These are phyloP conservation scores for Phytophthora sansomeana DNA, from an alignment of 352 stramenopile species.

Conservation along the genomic window DNA sequence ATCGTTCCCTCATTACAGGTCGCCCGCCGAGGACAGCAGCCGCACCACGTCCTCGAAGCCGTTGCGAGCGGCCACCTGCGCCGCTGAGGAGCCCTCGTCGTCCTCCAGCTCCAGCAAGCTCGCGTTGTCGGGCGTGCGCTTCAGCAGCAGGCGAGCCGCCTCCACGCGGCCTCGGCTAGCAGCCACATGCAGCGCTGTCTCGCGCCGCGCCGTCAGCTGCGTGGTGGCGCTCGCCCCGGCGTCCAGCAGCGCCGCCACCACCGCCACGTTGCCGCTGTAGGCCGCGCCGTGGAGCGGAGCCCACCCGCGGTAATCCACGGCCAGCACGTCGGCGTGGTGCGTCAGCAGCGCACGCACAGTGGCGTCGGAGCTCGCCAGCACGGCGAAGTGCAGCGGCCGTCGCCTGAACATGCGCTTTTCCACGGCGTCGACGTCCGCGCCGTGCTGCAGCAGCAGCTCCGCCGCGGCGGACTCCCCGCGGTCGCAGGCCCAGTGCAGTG, in stretches of 20 bases:
- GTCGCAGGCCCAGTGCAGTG: conserved; percentile 79
- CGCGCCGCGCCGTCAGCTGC: conserved; percentile 32
- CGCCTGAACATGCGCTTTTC: conserved; percentile 78
- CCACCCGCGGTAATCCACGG: conserved; percentile 68
- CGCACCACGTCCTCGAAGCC: conserved; percentile 36
- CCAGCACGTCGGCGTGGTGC: conserved; percentile 48
- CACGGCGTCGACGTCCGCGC: conserved; percentile 56
- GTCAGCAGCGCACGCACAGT: conserved; percentile 51
- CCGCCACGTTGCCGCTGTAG: conserved; percentile 44
- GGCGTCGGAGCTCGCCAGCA: conserved; percentile 44
- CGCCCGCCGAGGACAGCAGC: conserved; percentile 18
- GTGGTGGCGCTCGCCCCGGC: conserved; percentile 24
- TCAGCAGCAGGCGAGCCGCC: conserved; percentile 31
- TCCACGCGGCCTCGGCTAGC: conserved; percentile 37
- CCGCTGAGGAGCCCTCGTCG: conserved; percentile 33
- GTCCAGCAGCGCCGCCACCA: conserved; percentile 33
- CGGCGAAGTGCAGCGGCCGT: conserved; percentile 71
- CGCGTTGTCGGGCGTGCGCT: conserved; percentile 14
- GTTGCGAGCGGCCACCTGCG: conserved; percentile 33
- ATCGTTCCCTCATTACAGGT: conserved; percentile 1
- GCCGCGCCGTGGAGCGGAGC: conserved; percentile 60
- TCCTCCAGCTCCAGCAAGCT: conserved; percentile 27
- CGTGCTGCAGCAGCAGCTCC: conserved; percentile 45
- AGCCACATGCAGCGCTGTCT: conserved; percentile 52
- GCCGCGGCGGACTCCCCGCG: conserved; percentile 44